Conservation (phyloP, 495 filamentous ascomycete genomes). For the Endocarpon pusillum region DNA sequence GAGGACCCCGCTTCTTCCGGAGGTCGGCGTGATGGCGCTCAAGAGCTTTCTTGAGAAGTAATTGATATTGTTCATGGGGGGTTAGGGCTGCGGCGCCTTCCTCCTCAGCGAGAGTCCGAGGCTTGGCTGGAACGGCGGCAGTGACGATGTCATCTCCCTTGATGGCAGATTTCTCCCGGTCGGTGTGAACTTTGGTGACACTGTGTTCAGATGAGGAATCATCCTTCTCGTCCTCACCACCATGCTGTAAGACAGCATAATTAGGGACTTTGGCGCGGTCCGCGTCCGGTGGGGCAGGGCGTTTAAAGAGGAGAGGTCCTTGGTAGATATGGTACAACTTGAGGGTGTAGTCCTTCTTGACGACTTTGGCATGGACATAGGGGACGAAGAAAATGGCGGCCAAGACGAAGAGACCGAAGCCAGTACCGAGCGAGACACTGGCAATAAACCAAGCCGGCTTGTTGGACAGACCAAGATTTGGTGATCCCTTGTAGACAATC, state of each 20-base stretch:
- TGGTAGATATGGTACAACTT: conserved; percentile 35
- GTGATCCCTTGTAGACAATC: conserved; percentile 49
- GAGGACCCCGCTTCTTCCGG: conserved; percentile 35
- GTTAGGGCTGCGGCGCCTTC: conserved; percentile 26
- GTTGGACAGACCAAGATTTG: conserved; percentile 34
- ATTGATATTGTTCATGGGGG: no score
- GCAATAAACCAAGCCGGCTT: conserved; percentile 38
- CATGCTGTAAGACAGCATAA: conserved; percentile 36
- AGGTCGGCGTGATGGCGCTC: conserved; percentile 35
- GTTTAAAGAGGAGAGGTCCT: conserved; percentile 35
- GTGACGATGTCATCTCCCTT: conserved; percentile 8
- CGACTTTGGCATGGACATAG: conserved; percentile 33
- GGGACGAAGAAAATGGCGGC: conserved; percentile 43
- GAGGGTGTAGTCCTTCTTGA: conserved; percentile 35
- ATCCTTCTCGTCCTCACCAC: conserved; percentile 23
- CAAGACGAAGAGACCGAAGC: conserved; percentile 31
- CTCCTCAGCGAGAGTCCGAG: conserved; percentile 24
- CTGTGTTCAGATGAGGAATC: conserved; percentile 12
- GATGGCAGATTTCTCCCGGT: conserved; percentile 10
- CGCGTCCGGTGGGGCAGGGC: conserved; percentile 22
- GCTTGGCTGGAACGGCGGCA: conserved; percentile 14
- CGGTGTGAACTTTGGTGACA: conserved; percentile 17
- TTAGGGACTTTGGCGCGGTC: conserved; percentile 32
- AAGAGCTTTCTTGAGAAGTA: conserved; percentile 34
- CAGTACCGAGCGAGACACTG: conserved; percentile 36